These are phyloP conservation scores for Nakazawaea peltata DNA, from an alignment of 805 yeast genomes.

Conservation along the genomic window DNA sequence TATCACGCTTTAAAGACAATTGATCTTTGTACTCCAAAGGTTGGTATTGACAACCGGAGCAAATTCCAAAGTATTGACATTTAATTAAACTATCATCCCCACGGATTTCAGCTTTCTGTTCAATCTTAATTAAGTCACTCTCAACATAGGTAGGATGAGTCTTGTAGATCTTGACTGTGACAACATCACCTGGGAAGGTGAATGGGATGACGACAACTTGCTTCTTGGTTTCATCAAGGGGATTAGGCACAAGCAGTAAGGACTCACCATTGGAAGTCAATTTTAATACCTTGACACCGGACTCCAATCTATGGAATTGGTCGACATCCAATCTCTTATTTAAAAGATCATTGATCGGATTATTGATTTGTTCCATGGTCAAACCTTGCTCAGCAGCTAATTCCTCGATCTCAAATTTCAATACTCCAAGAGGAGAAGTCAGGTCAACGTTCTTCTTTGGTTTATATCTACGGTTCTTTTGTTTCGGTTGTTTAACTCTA, in stretches of 20 bases:
- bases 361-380: slow-evolving; percentile 38
- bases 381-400: slow-evolving; percentile 37
- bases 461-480: slow-evolving; percentile 43
- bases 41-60: slow-evolving; percentile 95
- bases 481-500: slow-evolving; percentile 11
- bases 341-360: slow-evolving; percentile 59
- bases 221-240: slow-evolving; percentile 31
- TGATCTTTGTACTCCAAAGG: slow-evolving; percentile 67
- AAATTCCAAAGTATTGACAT: slow-evolving; percentile 83
- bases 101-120: slow-evolving; percentile 29
- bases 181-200: slow-evolving; percentile 80
- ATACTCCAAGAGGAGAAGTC: slow-evolving; percentile 75
- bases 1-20: slow-evolving; percentile 59
- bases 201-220: slow-evolving; percentile 81
- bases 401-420: slow-evolving; percentile 64
- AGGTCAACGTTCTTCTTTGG: slow-evolving; percentile 60
- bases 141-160: slow-evolving; percentile 71
- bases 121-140: slow-evolving; percentile 51
- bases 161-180: slow-evolving; percentile 62
- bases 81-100: slow-evolving; percentile 55
- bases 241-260: slow-evolving; percentile 59
- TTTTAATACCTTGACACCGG: slow-evolving; percentile 46
- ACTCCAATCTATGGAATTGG: slow-evolving; percentile 50
- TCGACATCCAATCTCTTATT: slow-evolving; percentile 44
- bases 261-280: slow-evolving; percentile 86